These are phyloP conservation scores for Trichoderma hamatum DNA, from an alignment of 2,329 filamentous ascomycete species.

Conservation along the genomic window DNA sequence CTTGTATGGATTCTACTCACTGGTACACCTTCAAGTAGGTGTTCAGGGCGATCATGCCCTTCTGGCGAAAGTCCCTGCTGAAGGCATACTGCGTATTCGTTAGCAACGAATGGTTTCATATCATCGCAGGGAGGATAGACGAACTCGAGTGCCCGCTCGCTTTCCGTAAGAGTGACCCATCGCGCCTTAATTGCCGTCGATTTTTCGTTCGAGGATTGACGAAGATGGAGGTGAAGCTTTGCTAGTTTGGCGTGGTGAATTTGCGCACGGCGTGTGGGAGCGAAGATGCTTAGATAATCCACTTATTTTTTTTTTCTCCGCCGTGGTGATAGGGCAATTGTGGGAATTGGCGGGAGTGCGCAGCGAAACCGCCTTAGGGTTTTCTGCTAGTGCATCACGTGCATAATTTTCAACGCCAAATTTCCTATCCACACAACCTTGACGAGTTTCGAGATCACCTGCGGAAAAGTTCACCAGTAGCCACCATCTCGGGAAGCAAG, in stretches of 20 bases:
- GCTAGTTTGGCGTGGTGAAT: conserved; percentile 42
- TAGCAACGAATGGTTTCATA: conserved; percentile 30
- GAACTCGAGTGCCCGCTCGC: conserved; percentile 80
- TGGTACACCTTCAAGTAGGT: conserved; percentile 96
- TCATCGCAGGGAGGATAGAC: conserved; percentile 42
- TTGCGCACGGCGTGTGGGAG: conserved; percentile 45
- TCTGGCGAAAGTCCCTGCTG: conserved; percentile 90
- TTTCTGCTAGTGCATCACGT: conserved; percentile 36
- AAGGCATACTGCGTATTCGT: conserved; percentile 73
- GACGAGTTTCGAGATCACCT: conserved; percentile 35
- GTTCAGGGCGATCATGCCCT: conserved; percentile 88
- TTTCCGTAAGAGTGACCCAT: conserved; percentile 90
- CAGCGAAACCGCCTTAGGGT: conserved; percentile 41
- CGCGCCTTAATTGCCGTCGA: conserved; percentile 56
- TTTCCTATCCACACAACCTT: conserved; percentile 42
- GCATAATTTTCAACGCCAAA: conserved; percentile 34
- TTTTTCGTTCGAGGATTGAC: conserved; percentile 48
- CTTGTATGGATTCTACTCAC: conserved; percentile 46
- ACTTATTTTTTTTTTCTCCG: conserved; percentile 35
- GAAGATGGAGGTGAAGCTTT: conserved; percentile 41
- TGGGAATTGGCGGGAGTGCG: conserved; percentile 31
- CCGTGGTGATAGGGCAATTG: conserved; percentile 39
- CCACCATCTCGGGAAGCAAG: conserved; percentile 44
- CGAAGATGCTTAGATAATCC: conserved; percentile 43
- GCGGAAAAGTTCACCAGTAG: conserved; percentile 40